Evolutionary conservation across 768 basidiomycete genomes (phyloP).

Genomic region (Harrya chromipes): DNA sequence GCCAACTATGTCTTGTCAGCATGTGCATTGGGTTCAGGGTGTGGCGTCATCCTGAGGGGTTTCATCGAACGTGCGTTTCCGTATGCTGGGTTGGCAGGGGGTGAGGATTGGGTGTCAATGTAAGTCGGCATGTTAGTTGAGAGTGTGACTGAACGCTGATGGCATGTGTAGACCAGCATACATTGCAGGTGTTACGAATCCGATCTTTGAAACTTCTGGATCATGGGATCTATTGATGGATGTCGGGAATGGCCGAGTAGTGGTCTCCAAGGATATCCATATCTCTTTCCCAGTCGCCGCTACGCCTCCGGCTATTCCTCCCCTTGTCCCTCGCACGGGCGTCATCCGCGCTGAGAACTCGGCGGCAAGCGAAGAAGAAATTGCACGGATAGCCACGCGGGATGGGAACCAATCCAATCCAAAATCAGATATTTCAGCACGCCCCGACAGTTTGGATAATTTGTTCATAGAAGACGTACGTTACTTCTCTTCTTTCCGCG

Average conservation of each 20-base stretch:
- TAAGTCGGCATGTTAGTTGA: constrained; percentile 38
- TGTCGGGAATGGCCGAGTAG: constrained; percentile 81
- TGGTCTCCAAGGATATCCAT: constrained; percentile 83
- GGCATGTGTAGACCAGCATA: constrained; percentile 66
- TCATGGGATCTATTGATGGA: constrained; percentile 95
- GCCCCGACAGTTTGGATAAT: constrained; percentile 67
- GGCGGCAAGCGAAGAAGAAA: constrained; percentile 64
- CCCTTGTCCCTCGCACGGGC: constrained; percentile 53
- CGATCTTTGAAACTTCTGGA: constrained; percentile 85
- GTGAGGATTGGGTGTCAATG: constrained; percentile 90
- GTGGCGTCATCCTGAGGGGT: constrained; percentile 78
- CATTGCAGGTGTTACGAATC: constrained; percentile 97
- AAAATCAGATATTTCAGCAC: constrained; percentile 54
- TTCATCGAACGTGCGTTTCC: constrained; percentile 93
- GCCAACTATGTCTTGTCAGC: constrained; percentile 91
- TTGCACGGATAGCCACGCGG: constrained; percentile 48
- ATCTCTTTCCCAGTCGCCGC: constrained; percentile 46
- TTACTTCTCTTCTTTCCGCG: background rate
- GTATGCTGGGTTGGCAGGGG: constrained; percentile 85
- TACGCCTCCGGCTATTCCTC: constrained; percentile 40
- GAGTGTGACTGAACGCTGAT: constrained; percentile 2
- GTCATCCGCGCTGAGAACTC: constrained; percentile 65
- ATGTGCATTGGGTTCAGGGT: constrained; percentile 89
- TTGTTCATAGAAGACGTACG: constrained; percentile 93
- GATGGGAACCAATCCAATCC: constrained; percentile 50